phyloP scores from a whole-genome alignment of 2,329 filamentous ascomycete species.

The Botryosphaeria dothidea region DNA sequence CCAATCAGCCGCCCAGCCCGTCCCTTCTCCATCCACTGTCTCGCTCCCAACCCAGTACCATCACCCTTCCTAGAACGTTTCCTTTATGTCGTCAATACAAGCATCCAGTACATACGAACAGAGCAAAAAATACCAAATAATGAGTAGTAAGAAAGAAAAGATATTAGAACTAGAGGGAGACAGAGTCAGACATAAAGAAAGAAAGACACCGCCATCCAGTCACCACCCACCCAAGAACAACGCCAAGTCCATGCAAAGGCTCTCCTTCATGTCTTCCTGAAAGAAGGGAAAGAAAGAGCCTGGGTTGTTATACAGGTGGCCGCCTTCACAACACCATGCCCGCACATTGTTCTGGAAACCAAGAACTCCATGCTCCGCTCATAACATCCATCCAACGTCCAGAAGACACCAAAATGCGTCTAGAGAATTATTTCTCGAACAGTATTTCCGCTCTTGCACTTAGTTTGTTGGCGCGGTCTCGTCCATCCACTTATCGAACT shows the following conservation, averaged over 20 bases:
- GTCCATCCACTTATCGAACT: conserved; percentile 51
- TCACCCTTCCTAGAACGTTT: conserved; percentile 6
- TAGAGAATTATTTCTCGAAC: background rate
- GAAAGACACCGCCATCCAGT: background rate
- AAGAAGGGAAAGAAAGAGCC: background rate
- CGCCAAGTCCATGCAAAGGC: conserved; percentile 9
- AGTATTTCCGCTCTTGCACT: background rate
- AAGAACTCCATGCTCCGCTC: background rate
- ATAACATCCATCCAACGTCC: background rate
- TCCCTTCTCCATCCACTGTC: background rate
- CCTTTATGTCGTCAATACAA: conserved; percentile 6
- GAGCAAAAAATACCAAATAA: background rate
- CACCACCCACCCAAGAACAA: background rate
- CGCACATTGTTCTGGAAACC: background rate
- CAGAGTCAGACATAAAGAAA: background rate
- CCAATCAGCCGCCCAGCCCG: background rate
- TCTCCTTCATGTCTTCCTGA: background rate
- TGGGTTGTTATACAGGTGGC: background rate
- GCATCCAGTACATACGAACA: background rate
- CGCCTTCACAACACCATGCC: background rate
- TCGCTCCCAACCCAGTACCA: conserved; percentile 6
- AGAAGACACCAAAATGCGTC: background rate
- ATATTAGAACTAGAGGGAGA: background rate
- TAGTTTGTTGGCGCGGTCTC: conserved; percentile 22
- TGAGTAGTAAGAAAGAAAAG: background rate